A percentile compares a stretch with the other conserved stretches of the same genome.
Evolutionary conservation across 352 stramenopile genomes (phyloP).

Genomic region (Pythium graminicola): DNA sequence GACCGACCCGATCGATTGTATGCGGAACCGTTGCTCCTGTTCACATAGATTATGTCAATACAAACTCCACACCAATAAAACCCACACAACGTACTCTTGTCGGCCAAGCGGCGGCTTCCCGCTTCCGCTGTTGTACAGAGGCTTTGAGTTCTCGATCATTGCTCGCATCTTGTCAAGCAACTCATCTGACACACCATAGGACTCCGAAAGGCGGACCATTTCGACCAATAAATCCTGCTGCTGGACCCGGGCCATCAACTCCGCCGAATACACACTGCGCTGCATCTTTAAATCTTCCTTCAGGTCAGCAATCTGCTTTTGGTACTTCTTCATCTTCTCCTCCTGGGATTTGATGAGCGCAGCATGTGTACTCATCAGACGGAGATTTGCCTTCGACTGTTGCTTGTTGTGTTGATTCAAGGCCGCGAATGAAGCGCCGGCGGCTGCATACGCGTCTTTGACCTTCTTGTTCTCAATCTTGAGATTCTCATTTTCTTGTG

Average conservation of each 20-base stretch:
- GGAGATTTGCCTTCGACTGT: slow-evolving; percentile 88
- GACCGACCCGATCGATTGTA: slow-evolving; percentile 49
- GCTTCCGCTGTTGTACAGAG: slow-evolving; percentile 24
- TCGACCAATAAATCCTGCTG: slow-evolving; percentile 43
- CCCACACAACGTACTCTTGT: slow-evolving; percentile 16
- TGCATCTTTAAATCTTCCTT: slow-evolving; percentile 81
- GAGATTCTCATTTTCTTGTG: slow-evolving; percentile 75
- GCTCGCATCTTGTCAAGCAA: slow-evolving; percentile 43
- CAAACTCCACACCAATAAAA: no score
- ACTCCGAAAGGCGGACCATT: slow-evolving; percentile 49
- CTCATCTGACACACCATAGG: slow-evolving; percentile 40
- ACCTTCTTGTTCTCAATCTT: slow-evolving; percentile 85
- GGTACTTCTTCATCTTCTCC: slow-evolving; percentile 88
- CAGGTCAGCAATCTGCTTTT: slow-evolving; percentile 75
- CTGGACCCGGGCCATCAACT: slow-evolving; percentile 66
- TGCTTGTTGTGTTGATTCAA: slow-evolving; percentile 94
- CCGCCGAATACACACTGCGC: slow-evolving; percentile 67
- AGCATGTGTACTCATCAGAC: slow-evolving; percentile 83
- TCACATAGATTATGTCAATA: not conserved
- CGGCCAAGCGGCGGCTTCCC: slow-evolving; percentile 12
- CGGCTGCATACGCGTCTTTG: slow-evolving; percentile 91
- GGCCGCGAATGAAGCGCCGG: slow-evolving; percentile 87
- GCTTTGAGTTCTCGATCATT: slow-evolving; percentile 41
- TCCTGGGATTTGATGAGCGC: slow-evolving; percentile 83
- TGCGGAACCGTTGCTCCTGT: slow-evolving; percentile 7